Evolutionary conservation across 129 eudicot genomes (phyloP).

Genomic region (Centella asiatica): DNA sequence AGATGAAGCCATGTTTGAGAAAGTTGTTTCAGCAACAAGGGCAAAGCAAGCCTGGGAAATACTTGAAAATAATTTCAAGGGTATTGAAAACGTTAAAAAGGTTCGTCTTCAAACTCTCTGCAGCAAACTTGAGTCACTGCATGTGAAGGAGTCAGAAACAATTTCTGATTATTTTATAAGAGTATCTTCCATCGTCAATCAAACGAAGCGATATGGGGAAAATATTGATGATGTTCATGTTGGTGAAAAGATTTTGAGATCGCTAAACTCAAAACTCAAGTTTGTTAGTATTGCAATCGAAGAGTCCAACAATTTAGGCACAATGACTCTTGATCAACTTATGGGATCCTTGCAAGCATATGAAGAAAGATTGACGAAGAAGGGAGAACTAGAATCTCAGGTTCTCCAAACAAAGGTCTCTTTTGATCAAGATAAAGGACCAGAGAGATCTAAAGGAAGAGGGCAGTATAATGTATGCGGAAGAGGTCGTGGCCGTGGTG

Average conservation of each 20-base stretch:
- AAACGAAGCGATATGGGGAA: neutral
- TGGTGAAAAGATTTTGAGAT: no score
- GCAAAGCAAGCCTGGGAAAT: neutral
- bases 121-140: no score
- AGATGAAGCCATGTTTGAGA: no score
- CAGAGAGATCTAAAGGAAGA: neutral
- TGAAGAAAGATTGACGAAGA: no score
- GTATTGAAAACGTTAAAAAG: neutral
- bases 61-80: neutral
- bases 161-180: neutral
- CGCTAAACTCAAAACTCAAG: no score
- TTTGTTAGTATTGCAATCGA: no score
- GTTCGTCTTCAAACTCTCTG: no score
- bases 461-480: neutral
- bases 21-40: neutral
- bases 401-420: neutral
- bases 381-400: neutral
- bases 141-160: no score
- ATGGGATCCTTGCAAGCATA: no score
- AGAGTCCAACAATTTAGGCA: neutral
- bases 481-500: neutral
- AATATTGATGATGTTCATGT: neutral
- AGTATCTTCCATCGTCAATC: neutral
- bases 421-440: neutral
- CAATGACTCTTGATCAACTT: no score